Evolutionary conservation across 1,284 basidiomycete species (phyloP), one percentile per base, ranked within the genome.

Genomic region (Ganoderma lingzhi): DNA sequence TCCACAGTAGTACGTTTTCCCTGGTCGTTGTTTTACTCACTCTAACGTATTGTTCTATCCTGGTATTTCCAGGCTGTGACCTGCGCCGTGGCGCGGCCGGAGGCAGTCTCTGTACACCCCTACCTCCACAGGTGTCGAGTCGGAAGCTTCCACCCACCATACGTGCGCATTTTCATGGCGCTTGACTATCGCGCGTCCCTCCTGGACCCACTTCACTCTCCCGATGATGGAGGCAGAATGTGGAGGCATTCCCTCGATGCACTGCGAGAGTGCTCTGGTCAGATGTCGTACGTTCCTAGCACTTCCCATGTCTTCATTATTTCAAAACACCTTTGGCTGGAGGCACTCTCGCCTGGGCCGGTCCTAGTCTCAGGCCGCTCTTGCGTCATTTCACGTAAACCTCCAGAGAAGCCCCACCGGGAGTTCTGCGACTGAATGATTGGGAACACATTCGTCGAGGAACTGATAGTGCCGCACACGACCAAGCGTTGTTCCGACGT

Each of bases 351-450:
- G 48, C 23, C 23, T 28, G 10, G 12, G 23, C 48, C 23, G 23
- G 48, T 51, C 30, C 15, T 9, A 17, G 6, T 56, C 30, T 56
- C 30, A 19, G 53, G 53, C 14, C 30, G 12, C 6, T 35, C 15
- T 56, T 56, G 53, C 53, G 53, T 35, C 53, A 56, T 35, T 5
- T 2, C 53, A 56, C 53, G 53, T 39, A 39, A 35, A 39, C 1
- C 12, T 10, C 9, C 19, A 32, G 35, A 59, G 56, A 59, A 59
- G 56, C 8, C 35, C 17, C 32, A 58, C 2, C 30, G 8, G 6
- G 14, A n/a, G 12, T 58, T 58, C 56, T 39, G 17, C 56, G n/a
- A 59, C 23, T 59, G 56, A 59, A 37, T 59, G 35, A 59, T 39
- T 39, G 56, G n/a, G 32, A 39, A 59, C 32, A 35, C 19, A n/a